Conservation (phyloP, 202 grass and related monocot genomes). For the Brachypodium distachyon region DNA sequence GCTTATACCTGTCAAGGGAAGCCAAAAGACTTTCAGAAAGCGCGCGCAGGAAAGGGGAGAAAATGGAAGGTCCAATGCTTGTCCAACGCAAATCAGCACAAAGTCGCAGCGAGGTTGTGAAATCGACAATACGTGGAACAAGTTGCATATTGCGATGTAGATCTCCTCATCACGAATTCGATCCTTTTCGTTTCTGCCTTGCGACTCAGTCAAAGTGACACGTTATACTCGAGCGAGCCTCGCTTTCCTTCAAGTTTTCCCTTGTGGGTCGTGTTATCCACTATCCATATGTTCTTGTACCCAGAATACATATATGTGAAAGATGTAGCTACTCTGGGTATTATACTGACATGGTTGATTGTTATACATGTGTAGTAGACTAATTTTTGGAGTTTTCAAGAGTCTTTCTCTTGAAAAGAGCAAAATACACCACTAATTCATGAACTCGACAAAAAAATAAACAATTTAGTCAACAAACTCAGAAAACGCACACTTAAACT, state of each 20-base stretch:
- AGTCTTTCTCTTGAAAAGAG: neutral
- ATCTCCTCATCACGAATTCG: slow-evolving; percentile 36
- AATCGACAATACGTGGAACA: slow-evolving; percentile 45
- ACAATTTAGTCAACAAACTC: no score
- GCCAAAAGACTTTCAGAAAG: slow-evolving; percentile 23
- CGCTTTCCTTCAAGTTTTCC: slow-evolving; percentile 4
- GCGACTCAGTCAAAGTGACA: slow-evolving; percentile 19
- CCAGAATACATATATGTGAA: neutral
- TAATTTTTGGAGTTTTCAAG: no score
- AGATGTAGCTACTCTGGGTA: neutral
- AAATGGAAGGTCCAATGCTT: slow-evolving; percentile 30
- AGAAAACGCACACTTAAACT: no score
- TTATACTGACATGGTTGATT: neutral
- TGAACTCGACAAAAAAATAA: no score
- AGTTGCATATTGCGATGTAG: slow-evolving; percentile 30
- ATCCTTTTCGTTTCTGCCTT: neutral
- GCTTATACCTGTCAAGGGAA: slow-evolving; percentile 14
- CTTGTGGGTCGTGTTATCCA: slow-evolving; percentile 19
- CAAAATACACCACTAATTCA: no score
- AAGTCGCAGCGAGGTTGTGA: slow-evolving; percentile 30
- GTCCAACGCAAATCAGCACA: slow-evolving; percentile 23
- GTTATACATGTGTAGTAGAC: no score
- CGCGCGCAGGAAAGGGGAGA: neutral
- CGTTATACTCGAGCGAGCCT: slow-evolving; percentile 30
- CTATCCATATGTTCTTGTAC: slow-evolving; percentile 16